Evolutionary conservation across 2,329 filamentous ascomycete species (phyloP).

Genomic region (Trichoderma koningii): DNA sequence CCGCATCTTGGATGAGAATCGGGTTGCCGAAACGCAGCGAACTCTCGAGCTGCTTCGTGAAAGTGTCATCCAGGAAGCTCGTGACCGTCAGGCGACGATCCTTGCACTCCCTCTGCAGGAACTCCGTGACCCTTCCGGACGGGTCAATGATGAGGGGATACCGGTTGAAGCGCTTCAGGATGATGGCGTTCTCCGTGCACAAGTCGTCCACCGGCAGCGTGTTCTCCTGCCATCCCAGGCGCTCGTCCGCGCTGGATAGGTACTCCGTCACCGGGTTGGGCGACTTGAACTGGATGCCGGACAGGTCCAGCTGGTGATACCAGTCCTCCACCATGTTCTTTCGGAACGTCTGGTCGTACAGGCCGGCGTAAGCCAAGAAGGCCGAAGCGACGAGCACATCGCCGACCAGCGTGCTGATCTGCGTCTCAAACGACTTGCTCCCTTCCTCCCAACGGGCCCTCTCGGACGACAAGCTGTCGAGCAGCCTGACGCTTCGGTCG

Average conservation of each 20-base stretch:
- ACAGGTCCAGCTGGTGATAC: slow-evolving; percentile 88
- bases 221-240: slow-evolving; percentile 92
- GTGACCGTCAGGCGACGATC: slow-evolving; percentile 93
- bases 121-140: slow-evolving; percentile 90
- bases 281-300: slow-evolving; percentile 90
- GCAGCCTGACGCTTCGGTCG: slow-evolving; percentile 87
- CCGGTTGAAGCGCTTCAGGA: slow-evolving; percentile 95
- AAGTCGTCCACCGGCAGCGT: slow-evolving; percentile 92
- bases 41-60: slow-evolving; percentile 96
- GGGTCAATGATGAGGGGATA: slow-evolving; percentile 99
- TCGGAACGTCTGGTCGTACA: slow-evolving; percentile 97
- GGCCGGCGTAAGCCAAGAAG: slow-evolving; percentile 93
- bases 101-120: slow-evolving; percentile 91
- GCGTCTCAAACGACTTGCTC: slow-evolving; percentile 96
- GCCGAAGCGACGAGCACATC: slow-evolving; percentile 96
- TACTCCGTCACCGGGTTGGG: slow-evolving; percentile 96
- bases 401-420: slow-evolving; percentile 93
- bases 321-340: slow-evolving; percentile 98
- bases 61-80: slow-evolving; percentile 96
- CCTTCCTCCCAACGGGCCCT: slow-evolving; percentile 92
- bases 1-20: slow-evolving; percentile 96
- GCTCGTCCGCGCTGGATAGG: slow-evolving; percentile 92
- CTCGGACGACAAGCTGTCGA: slow-evolving; percentile 94
- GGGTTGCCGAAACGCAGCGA: slow-evolving; percentile 97
- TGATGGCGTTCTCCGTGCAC: slow-evolving; percentile 97